phyloP scores from a whole-genome alignment of 2,329 filamentous ascomycete genomes.

The Neonectria ditissima region DNA sequence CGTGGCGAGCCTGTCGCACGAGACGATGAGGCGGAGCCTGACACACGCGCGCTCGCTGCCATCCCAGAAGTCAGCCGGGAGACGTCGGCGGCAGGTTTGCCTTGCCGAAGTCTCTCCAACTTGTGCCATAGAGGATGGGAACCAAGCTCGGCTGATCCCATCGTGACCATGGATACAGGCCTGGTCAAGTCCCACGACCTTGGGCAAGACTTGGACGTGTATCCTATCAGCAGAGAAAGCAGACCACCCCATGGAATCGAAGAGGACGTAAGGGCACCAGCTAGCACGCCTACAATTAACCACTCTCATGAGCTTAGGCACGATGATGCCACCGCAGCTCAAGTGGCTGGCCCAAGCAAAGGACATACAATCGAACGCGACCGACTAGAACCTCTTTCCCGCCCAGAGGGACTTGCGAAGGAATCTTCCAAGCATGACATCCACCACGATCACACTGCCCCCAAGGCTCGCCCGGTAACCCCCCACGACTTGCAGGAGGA shows the following conservation, averaged over 20 bases:
- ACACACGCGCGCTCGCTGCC: constrained; percentile 23
- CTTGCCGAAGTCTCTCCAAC: constrained; percentile 14
- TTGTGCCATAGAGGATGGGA: constrained; percentile 24
- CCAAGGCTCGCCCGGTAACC: constrained; percentile 14
- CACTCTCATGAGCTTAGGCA: constrained; percentile 28
- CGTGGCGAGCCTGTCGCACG: constrained; percentile 16
- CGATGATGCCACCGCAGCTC: constrained; percentile 20
- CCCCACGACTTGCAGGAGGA: constrained; percentile 33
- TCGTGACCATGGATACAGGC: constrained; percentile 26
- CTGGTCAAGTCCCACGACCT: constrained; percentile 27
- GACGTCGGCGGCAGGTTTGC: constrained; percentile 1
- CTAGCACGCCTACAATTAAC: constrained; percentile 27
- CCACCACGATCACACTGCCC: constrained; percentile 23
- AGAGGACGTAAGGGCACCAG: constrained; percentile 28
- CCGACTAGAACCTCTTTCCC: constrained; percentile 13
- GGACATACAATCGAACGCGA: constrained; percentile 29
- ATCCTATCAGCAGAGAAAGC: constrained; percentile 2
- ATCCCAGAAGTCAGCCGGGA: constrained; percentile 37
- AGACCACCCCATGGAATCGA: constrained; percentile 25
- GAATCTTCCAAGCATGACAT: constrained; percentile 31
- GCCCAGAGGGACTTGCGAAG: constrained; percentile 10
- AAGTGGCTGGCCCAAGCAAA: neutral
- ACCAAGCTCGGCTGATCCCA: constrained; percentile 26
- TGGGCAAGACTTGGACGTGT: constrained; percentile 23
- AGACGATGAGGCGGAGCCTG: constrained; percentile 3